These are phyloP conservation scores for Bruguiera parviflora DNA, from an alignment of 345 rosid genomes.

Conservation along the genomic window DNA sequence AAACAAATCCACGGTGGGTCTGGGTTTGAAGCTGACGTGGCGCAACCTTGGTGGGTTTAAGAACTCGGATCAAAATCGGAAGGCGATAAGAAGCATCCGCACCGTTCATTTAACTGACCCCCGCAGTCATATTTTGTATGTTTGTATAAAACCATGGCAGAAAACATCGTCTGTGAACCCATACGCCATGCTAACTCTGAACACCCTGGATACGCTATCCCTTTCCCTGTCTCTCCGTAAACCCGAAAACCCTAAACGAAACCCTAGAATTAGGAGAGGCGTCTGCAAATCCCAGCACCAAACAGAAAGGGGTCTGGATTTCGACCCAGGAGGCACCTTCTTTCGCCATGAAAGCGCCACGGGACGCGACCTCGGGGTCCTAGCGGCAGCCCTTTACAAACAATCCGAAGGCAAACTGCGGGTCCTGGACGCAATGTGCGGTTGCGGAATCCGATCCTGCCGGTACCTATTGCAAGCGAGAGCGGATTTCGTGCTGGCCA, in stretches of 20 bases:
- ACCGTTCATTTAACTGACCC: background rate
- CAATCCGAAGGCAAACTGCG: slow-evolving; percentile 47
- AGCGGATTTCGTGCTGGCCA: slow-evolving; percentile 83
- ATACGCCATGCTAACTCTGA: slow-evolving; percentile 60
- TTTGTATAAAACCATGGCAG: too few relatives aligned
- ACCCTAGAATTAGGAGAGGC: slow-evolving; percentile 1
- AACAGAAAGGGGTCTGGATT: slow-evolving; percentile 52
- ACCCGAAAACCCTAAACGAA: slow-evolving; percentile 20
- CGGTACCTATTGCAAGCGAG: slow-evolving; percentile 67
- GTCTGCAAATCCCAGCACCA: slow-evolving; percentile 31
- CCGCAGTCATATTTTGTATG: too few relatives aligned
- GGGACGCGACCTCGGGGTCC: slow-evolving; percentile 76
- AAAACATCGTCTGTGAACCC: background rate
- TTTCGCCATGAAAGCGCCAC: slow-evolving; percentile 86
- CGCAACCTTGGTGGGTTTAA: background rate
- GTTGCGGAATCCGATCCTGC: slow-evolving; percentile 82
- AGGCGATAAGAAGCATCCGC: slow-evolving; percentile 3
- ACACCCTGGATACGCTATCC: slow-evolving; percentile 45
- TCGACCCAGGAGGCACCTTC: slow-evolving; percentile 65
- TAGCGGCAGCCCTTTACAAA: slow-evolving; percentile 63
- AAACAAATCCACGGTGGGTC: background rate
- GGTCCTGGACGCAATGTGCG: slow-evolving; percentile 85
- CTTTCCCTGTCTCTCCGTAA: slow-evolving; percentile 22
- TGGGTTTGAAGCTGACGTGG: slow-evolving; percentile 13
- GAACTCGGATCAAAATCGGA: background rate